A percentile compares a stretch with the other conserved stretches of the same genome.
Evolutionary conservation across 805 yeast species (phyloP).

Genomic region (Yarrowia deformans): DNA sequence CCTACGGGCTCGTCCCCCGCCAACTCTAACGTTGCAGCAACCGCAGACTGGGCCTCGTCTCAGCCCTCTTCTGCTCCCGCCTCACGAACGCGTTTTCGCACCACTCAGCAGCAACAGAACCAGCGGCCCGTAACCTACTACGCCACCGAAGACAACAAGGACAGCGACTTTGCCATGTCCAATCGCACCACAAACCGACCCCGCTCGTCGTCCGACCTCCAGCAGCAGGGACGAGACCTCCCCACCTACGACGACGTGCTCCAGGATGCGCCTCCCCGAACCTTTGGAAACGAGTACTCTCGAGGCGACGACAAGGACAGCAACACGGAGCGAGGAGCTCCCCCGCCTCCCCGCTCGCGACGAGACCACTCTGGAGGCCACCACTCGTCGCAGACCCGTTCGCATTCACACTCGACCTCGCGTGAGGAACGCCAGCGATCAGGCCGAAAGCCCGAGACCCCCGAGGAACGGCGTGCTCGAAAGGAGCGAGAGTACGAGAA

Average conservation of each 20-base stretch:
- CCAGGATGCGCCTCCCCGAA: constrained; percentile 38
- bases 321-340: neutral
- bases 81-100: constrained; percentile 28
- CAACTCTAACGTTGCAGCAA: constrained; percentile 38
- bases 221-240: constrained; percentile 6
- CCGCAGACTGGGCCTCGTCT: constrained; percentile 27
- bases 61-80: constrained; percentile 36
- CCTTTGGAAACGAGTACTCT: constrained; percentile 35
- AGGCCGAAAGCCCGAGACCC: constrained; percentile 31
- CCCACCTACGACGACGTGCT: constrained; percentile 37
- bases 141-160: constrained; percentile 18
- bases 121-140: constrained; percentile 34
- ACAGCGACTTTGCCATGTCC: constrained; percentile 21
- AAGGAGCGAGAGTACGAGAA: constrained; percentile 39
- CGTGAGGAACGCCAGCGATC: constrained; percentile 32
- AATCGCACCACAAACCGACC: constrained; percentile 22
- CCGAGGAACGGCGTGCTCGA: constrained; percentile 34
- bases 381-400: constrained; percentile 30
- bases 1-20: constrained; percentile 1
- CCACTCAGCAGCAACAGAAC: neutral
- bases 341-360: constrained; percentile 8
- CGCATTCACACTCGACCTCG: constrained; percentile 35
- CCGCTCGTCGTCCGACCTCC: constrained; percentile 32
- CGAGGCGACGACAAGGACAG: constrained; percentile 36
- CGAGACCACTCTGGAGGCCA: constrained; percentile 7